Base-by-base conservation (phyloP, 2,329 filamentous ascomycete genomes). In the Knufia fluminis region DNA sequence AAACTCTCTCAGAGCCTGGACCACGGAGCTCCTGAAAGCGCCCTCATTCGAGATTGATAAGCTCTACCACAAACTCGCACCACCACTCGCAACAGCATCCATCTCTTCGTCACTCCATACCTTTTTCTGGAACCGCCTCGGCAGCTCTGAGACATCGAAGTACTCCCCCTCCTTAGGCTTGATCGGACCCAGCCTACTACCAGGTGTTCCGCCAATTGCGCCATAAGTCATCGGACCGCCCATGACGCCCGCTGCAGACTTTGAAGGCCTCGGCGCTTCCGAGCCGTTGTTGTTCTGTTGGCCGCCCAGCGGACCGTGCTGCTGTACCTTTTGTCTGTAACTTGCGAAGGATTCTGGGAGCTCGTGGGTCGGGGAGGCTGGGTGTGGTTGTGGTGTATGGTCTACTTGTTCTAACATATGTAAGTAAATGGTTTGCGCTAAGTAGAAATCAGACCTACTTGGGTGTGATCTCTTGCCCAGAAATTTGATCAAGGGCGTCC, bases 71-170 rank as follows among this genome's bases (percentile, higher is more conserved):
- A 80, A 61, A 62, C 78, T 84, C 28, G 91, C 92, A 50, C 92
- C 92, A 49, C 90, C 92, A 49, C 87, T 92, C 79, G 96, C 89
- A 62, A 98, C 79, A 19, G 89, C 90, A 68, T 97, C 92, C 53
- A 98, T 98, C 78, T 98, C 92, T 38, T 82, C 82, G 59, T 82
- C 69, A 32, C 79, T 83, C 70, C 90, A 85, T 10, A 80, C 77
- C 43, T 79, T 72, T 57, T 88, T 79, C 62, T 83, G 80, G 78
- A 96, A 98, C 61, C 91, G 80, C 55, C 74, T 66, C 16, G 92
- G 91, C 20, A 98, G 81, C 71, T 98, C 86, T 59, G 80, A 86
- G 60, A 89, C 81, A 68, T 97, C 92, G 65, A 95, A 96, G 68
- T 77, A 88, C 66, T 87, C 73, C 59, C 91, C 91, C 61, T 80